A percentile compares a stretch with the other conserved stretches of the same genome.
These are phyloP conservation scores for Lecanicillium sp. DNA, from an alignment of 2,329 filamentous ascomycete species.

Conservation along the genomic window DNA sequence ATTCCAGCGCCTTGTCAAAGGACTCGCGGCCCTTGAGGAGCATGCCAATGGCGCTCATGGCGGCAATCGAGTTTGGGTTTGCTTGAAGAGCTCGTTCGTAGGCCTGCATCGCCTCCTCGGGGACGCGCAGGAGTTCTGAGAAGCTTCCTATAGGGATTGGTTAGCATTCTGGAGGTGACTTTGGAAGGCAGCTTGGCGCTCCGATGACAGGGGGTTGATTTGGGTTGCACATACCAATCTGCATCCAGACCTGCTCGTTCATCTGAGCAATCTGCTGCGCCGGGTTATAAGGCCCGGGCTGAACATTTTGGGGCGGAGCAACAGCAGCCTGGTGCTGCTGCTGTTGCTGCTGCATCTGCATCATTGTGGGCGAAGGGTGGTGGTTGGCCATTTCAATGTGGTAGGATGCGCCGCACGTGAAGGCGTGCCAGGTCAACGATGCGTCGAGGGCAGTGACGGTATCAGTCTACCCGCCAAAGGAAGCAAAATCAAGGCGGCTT, in stretches of 20 bases:
- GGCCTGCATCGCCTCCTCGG: constrained; percentile 80
- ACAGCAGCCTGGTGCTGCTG: constrained; percentile 49
- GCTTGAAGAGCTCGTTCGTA: constrained; percentile 86
- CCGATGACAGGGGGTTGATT: constrained; percentile 13
- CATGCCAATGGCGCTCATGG: constrained; percentile 90
- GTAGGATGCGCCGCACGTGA: constrained; percentile 11
- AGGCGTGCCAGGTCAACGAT: constrained; percentile 8
- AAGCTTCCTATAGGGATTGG: constrained; percentile 56
- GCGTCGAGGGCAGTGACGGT: constrained; percentile 4
- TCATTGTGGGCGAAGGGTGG: constrained; percentile 74
- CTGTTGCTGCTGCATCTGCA: constrained; percentile 58
- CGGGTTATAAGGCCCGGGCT: constrained; percentile 51
- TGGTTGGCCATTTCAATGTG: constrained; percentile 59
- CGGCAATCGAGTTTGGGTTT: constrained; percentile 80
- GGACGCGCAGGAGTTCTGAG: constrained; percentile 78
- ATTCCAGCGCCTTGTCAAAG: constrained; percentile 90
- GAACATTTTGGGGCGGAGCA: constrained; percentile 43
- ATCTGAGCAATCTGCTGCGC: constrained; percentile 69
- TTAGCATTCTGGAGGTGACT: constrained; percentile 20
- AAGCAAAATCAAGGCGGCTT: not conserved
- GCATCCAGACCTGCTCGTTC: constrained; percentile 87
- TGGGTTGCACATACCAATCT: constrained; percentile 60
- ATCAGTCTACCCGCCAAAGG: no score
- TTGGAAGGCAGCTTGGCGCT: constrained; percentile 2
- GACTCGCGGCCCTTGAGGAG: constrained; percentile 89